phyloP scores from a whole-genome alignment of 768 basidiomycete species.

The Collybia sordida region DNA sequence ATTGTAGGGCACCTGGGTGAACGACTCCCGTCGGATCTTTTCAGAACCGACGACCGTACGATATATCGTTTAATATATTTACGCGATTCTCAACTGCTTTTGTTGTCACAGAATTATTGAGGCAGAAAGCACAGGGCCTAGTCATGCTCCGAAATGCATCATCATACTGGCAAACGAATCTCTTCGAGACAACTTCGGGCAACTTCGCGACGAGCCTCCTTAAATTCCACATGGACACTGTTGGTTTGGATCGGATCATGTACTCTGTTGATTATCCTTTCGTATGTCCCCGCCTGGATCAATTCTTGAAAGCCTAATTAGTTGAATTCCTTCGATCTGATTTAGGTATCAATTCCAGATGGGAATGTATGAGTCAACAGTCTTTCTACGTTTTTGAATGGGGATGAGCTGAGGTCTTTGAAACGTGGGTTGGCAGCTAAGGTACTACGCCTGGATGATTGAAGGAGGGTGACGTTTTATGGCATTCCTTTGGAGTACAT shows the following conservation, averaged over 20 bases:
- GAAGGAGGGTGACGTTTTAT: too few species aligned
- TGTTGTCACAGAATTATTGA: conserved; percentile 25
- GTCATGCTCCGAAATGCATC: conserved; percentile 37
- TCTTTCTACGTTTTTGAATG: conserved; percentile 15
- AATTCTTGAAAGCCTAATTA: too few species aligned
- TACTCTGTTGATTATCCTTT: conserved; percentile 40
- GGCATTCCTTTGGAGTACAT: too few species aligned
- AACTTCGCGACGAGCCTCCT: conserved; percentile 39
- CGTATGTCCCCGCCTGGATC: too few species aligned
- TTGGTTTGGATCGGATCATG: conserved; percentile 39
- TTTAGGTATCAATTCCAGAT: conserved; percentile 18
- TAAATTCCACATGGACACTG: conserved; percentile 36
- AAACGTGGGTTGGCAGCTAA: conserved; percentile 27
- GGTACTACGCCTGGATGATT: conserved; percentile 26
- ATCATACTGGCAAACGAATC: conserved; percentile 37
- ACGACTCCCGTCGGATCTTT: conserved; percentile 39
- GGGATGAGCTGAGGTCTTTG: conserved; percentile 21
- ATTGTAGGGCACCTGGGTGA: conserved; percentile 45
- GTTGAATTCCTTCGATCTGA: too few species aligned
- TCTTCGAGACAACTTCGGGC: conserved; percentile 40
- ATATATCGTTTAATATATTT: neutral
- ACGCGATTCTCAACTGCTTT: neutral
- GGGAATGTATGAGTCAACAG: conserved; percentile 24
- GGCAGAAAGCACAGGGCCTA: conserved; percentile 26
- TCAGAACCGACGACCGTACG: conserved; percentile 38